Evolutionary conservation across 306 rosid genomes (phyloP).

Genomic region (Acmispon strigosus): DNA sequence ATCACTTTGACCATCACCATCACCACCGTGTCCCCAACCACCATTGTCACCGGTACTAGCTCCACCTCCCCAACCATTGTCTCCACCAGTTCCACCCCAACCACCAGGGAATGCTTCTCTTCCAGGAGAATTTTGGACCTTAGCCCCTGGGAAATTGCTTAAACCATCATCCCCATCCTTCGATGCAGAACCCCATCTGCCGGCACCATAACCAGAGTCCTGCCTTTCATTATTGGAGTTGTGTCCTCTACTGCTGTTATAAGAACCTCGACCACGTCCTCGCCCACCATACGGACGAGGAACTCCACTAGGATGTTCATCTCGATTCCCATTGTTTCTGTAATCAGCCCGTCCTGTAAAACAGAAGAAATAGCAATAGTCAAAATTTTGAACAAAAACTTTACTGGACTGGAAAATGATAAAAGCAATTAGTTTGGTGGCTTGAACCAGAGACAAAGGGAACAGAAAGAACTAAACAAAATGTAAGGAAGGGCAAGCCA

Average conservation of each 20-base stretch:
- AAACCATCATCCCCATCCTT: slow-evolving; percentile 67
- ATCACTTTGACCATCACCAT: slow-evolving; percentile 26
- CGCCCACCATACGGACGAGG: slow-evolving; percentile 80
- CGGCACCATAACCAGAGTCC: slow-evolving; percentile 53
- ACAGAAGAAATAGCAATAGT: not conserved
- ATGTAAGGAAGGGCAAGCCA: not conserved
- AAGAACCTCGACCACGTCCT: slow-evolving; percentile 69
- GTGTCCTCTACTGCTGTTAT: slow-evolving; percentile 47
- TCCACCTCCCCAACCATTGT: slow-evolving; percentile 28
- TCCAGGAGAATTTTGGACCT: slow-evolving; percentile 79
- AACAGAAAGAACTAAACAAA: not conserved
- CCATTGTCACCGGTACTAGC: slow-evolving; percentile 11
- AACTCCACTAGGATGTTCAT: slow-evolving; percentile 84
- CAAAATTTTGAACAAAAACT: not conserved
- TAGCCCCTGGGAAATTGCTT: slow-evolving; percentile 67
- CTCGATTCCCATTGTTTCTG: slow-evolving; percentile 52
- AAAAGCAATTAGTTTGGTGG: not conserved
- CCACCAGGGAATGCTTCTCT: slow-evolving; percentile 89
- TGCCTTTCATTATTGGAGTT: slow-evolving; percentile 46
- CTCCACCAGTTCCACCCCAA: too few species aligned
- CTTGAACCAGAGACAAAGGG: not conserved
- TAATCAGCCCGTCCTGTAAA: slow-evolving; percentile 54
- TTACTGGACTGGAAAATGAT: not conserved
- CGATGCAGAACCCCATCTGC: slow-evolving; percentile 59
- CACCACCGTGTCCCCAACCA: slow-evolving; percentile 28